phyloP scores from a whole-genome alignment of 495 filamentous ascomycete species.

The Thozetella sp. region DNA sequence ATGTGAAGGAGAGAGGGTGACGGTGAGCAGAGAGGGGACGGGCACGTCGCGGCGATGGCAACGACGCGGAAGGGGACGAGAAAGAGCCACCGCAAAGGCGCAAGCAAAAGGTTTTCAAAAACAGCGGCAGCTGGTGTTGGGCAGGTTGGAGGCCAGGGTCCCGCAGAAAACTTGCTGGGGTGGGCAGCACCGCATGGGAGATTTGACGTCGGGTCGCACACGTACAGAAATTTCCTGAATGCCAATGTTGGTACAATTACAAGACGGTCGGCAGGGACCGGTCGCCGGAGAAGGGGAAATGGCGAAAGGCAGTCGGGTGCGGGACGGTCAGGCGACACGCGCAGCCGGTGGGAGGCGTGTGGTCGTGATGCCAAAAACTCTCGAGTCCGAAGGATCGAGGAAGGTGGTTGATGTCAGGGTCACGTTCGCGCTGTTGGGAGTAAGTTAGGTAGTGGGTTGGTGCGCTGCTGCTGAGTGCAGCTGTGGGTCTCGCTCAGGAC shows the following conservation, averaged over 20 bases:
- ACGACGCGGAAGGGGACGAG: neutral
- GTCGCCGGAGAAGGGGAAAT: neutral
- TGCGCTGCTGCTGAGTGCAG: neutral
- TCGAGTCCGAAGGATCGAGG: neutral
- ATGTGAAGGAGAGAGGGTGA: neutral
- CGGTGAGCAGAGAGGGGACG: neutral
- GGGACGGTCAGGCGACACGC: neutral
- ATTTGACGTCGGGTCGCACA: constrained; percentile 2
- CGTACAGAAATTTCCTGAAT: constrained; percentile 1
- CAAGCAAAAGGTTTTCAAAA: neutral
- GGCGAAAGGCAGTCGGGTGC: neutral
- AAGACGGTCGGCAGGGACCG: neutral
- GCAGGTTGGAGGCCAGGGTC: neutral
- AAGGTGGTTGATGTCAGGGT: constrained; percentile 1
- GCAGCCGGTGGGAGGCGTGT: neutral
- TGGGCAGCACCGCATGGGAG: neutral
- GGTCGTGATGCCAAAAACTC: neutral
- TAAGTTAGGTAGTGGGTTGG: too few species aligned
- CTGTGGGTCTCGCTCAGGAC: neutral
- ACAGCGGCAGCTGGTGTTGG: neutral
- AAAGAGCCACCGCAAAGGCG: neutral
- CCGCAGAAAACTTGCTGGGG: constrained; percentile 3
- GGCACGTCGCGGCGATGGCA: neutral
- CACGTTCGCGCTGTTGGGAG: constrained; percentile 2
- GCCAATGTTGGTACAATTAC: constrained; percentile 2